phyloP scores from a whole-genome alignment of 768 basidiomycete genomes.

The Paxillus involutus region DNA sequence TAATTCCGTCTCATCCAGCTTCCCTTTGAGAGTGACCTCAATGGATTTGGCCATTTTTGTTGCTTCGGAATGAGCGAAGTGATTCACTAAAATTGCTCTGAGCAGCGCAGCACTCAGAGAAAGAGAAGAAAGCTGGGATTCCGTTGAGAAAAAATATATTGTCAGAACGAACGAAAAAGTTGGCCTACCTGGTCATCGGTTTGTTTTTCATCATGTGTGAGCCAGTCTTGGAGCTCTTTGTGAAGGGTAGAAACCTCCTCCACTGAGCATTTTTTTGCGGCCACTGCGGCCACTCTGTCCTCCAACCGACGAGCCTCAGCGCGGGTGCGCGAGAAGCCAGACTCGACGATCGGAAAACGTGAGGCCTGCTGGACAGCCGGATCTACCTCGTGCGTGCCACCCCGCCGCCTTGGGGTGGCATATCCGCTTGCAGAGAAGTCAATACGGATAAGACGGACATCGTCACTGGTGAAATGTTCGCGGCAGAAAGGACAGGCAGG shows the following conservation, averaged over 20 bases:
- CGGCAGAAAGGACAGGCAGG: conserved; percentile 87
- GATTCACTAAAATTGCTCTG: conserved; percentile 81
- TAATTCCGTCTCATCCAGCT: conserved; percentile 64
- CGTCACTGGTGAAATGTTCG: conserved; percentile 65
- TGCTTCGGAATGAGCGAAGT: conserved; percentile 76
- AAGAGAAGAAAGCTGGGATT: conserved; percentile 59
- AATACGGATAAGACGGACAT: conserved; percentile 74
- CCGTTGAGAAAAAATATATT: background rate
- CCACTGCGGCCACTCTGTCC: conserved; percentile 75
- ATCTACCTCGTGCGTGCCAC: conserved; percentile 50
- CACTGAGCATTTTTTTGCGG: conserved; percentile 83
- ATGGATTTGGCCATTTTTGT: conserved; percentile 63
- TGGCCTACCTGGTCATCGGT: conserved; percentile 61
- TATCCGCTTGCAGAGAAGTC: conserved; percentile 72
- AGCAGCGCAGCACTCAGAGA: conserved; percentile 75
- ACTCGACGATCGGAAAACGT: conserved; percentile 47
- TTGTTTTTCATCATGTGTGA: conserved; percentile 55
- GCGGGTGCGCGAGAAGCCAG: conserved; percentile 38
- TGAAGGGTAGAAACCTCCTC: conserved; percentile 80
- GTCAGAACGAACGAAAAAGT: conserved; percentile 8
- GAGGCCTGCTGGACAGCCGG: conserved; percentile 40
- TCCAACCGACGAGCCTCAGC: conserved; percentile 69
- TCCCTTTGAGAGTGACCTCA: conserved; percentile 61
- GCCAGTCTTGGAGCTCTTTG: conserved; percentile 78
- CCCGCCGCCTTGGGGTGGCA: conserved; percentile 62